These are phyloP conservation scores for Schwanniomyces vanrijiae DNA, from an alignment of 805 yeast species.

Conservation along the genomic window DNA sequence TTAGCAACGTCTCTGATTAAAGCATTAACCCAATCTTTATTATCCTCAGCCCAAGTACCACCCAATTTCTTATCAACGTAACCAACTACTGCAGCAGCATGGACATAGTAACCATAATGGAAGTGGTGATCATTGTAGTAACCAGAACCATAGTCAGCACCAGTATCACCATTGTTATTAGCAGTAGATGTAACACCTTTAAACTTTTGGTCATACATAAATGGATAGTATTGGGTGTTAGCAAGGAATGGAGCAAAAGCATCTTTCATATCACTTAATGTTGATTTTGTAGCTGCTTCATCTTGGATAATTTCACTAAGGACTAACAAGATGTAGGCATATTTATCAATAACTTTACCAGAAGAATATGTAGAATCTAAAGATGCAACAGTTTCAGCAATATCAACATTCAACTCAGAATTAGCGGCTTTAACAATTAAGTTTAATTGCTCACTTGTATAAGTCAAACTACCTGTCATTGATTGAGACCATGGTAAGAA, in stretches of 20 bases:
- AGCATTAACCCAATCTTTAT: slow-evolving; percentile 56
- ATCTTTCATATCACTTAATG: slow-evolving; percentile 36
- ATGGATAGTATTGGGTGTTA: slow-evolving; percentile 48
- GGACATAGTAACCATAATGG: slow-evolving; percentile 82
- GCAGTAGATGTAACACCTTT: slow-evolving; percentile 59
- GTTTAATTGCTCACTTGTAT: slow-evolving; percentile 44
- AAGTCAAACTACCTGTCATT: slow-evolving; percentile 28
- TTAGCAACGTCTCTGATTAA: slow-evolving; percentile 69
- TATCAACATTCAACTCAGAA: slow-evolving; percentile 47
- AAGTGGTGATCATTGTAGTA: slow-evolving; percentile 86
- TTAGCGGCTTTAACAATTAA: slow-evolving; percentile 46
- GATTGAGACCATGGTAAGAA: slow-evolving; percentile 48
- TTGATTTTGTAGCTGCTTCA: slow-evolving; percentile 32
- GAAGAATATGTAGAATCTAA: slow-evolving; percentile 47
- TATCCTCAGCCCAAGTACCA: slow-evolving; percentile 52
- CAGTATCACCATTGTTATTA: slow-evolving; percentile 42
- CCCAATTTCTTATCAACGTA: slow-evolving; percentile 54
- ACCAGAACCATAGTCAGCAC: slow-evolving; percentile 67
- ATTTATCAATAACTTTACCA: slow-evolving; percentile 57
- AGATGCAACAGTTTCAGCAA: slow-evolving; percentile 36
- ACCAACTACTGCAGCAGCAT: slow-evolving; percentile 81
- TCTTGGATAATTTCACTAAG: slow-evolving; percentile 49
- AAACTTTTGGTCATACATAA: slow-evolving; percentile 55
- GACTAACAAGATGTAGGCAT: slow-evolving; percentile 54
- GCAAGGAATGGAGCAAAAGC: slow-evolving; percentile 43